phyloP scores from a whole-genome alignment of 192 early-diverging fungal genomes.

The Gryganskiella cystojenkinii region DNA sequence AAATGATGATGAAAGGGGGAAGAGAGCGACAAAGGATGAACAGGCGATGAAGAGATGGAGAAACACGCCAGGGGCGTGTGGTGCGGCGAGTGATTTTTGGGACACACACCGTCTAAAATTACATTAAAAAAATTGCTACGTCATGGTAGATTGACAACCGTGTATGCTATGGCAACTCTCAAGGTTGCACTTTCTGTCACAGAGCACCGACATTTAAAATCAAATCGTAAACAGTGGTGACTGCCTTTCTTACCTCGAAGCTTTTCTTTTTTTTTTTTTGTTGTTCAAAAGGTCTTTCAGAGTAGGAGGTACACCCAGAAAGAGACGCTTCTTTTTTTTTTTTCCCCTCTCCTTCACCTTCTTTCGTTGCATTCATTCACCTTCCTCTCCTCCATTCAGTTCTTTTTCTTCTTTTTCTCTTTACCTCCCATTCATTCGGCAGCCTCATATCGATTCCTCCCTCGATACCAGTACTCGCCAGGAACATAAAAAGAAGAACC shows the following conservation, averaged over 20 bases:
- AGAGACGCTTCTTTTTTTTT: constrained; percentile 3
- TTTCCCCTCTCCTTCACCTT: constrained; percentile 15
- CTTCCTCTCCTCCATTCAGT: not conserved
- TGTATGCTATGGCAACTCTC: too few species aligned
- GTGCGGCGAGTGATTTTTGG: not conserved
- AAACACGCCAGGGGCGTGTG: not conserved
- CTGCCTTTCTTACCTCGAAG: not conserved
- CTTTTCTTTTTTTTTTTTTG: constrained; percentile 21
- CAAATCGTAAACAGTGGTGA: too few species aligned
- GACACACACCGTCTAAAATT: too few species aligned
- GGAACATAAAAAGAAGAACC: too few species aligned
- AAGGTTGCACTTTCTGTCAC: too few species aligned
- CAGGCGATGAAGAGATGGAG: not conserved
- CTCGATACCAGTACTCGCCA: too few species aligned
- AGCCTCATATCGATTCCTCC: not conserved
- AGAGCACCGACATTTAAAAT: too few species aligned
- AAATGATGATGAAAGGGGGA: not conserved
- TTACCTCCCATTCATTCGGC: not conserved
- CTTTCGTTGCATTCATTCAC: constrained; percentile 22
- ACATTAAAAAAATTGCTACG: too few species aligned
- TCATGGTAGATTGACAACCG: too few species aligned
- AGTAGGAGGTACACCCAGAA: not conserved
- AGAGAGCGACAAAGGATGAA: not conserved
- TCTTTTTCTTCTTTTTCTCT: constrained; percentile 2
- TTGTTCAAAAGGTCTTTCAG: not conserved